These are phyloP conservation scores for Tetradesmus obliquus DNA, from an alignment of 139 green algal species.

Conservation along the genomic window DNA sequence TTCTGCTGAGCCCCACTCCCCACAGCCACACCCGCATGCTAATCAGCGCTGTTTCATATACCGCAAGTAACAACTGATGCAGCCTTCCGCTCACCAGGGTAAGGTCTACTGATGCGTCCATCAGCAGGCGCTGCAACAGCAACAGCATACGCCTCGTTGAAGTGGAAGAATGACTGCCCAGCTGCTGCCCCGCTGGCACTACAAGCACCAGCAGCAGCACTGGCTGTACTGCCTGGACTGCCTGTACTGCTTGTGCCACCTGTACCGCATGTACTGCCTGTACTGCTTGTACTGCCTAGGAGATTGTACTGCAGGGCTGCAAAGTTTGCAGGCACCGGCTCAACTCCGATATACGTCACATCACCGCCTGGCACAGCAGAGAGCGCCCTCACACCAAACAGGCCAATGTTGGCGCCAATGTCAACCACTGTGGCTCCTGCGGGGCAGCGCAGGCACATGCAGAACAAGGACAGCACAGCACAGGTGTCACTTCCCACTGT, in stretches of 20 bases:
- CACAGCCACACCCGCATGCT: no score
- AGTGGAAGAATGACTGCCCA: background rate
- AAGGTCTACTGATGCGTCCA: background rate
- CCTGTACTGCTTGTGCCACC: background rate
- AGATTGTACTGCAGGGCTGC: background rate
- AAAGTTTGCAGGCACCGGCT: background rate
- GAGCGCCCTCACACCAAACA: background rate
- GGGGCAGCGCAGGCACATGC: background rate
- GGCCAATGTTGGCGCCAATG: background rate
- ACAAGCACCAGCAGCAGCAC: no score
- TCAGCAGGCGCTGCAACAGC: background rate
- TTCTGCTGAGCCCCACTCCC: no score
- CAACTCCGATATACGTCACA: background rate
- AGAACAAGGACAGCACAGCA: no score
- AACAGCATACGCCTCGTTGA: background rate
- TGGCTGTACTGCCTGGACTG: background rate
- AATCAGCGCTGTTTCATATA: no score
- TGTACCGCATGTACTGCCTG: background rate
- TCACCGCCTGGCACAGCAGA: background rate
- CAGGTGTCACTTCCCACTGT: no score
- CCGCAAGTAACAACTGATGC: background rate
- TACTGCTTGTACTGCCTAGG: background rate
- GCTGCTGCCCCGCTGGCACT: background rate
- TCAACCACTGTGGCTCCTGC: constrained; percentile 10
- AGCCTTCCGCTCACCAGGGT: background rate